phyloP scores from a whole-genome alignment of 1,284 basidiomycete species.

The Prillingera fragicola region DNA sequence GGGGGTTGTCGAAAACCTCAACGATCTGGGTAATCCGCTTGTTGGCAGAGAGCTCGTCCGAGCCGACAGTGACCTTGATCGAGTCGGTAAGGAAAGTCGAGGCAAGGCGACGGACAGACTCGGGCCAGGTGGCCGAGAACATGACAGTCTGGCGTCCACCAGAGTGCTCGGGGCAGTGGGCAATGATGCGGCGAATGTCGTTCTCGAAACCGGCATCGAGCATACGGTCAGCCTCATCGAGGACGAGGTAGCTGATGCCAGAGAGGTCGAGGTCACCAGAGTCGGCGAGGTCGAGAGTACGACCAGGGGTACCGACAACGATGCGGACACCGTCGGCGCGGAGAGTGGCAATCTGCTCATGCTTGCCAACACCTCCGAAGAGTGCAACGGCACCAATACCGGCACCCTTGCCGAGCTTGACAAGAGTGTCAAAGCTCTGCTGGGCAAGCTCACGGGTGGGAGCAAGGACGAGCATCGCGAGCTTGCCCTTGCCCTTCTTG shows the following conservation, averaged over 20 bases:
- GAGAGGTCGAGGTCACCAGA: slow-evolving; percentile 79
- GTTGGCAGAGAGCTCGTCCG: slow-evolving; percentile 92
- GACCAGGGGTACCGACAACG: slow-evolving; percentile 89
- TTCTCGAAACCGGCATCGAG: slow-evolving; percentile 98
- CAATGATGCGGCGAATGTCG: slow-evolving; percentile 90
- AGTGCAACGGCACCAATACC: slow-evolving; percentile 76
- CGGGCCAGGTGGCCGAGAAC: slow-evolving; percentile 99
- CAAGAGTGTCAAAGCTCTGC: slow-evolving; percentile 84
- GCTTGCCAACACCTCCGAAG: slow-evolving; percentile 88
- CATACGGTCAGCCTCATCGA: slow-evolving; percentile 99
- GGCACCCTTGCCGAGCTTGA: slow-evolving; percentile 68
- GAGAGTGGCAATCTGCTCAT: slow-evolving; percentile 64
- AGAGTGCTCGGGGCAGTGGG: slow-evolving; percentile 60
- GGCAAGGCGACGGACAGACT: slow-evolving; percentile 89
- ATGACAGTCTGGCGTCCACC: slow-evolving; percentile 78
- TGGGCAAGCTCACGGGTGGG: slow-evolving; percentile 92
- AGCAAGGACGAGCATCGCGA: slow-evolving; percentile 79
- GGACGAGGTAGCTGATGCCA: slow-evolving; percentile 82
- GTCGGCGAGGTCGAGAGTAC: slow-evolving; percentile 82
- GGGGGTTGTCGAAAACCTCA: slow-evolving; percentile 82
- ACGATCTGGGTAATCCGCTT: slow-evolving; percentile 70
- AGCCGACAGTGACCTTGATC: slow-evolving; percentile 87
- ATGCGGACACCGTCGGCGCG: slow-evolving; percentile 61
- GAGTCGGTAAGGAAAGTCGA: slow-evolving; percentile 81
- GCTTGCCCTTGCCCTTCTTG: slow-evolving; percentile 44